Percentiles rank a stretch among this genome's conserved stretches.
Conservation (phyloP, 768 basidiomycete genomes). For the Porphyrellus cyaneotinctus region DNA sequence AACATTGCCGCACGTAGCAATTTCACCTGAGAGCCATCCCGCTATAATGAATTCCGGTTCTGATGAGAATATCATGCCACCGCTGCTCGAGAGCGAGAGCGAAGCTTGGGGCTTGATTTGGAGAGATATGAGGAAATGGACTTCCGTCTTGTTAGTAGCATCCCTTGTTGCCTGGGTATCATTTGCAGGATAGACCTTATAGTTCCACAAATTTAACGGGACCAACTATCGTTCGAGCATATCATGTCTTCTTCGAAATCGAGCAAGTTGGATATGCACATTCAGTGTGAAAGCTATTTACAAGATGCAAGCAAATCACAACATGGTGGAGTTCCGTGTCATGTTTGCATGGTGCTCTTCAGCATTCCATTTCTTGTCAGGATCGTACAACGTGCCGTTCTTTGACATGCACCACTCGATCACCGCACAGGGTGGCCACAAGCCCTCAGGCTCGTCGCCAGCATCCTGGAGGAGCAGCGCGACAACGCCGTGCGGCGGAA, state of each 20-base stretch:
- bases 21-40: neutral
- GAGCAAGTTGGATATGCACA: neutral
- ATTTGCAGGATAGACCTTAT: slow-evolving; percentile 9
- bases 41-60: neutral
- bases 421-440: slow-evolving; percentile 55
- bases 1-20: neutral
- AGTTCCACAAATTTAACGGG: neutral
- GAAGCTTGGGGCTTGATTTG: slow-evolving; percentile 15
- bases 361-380: slow-evolving; percentile 25
- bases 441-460: slow-evolving; percentile 61
- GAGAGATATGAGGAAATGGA: slow-evolving; percentile 30
- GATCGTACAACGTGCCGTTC: slow-evolving; percentile 47
- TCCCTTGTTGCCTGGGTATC: slow-evolving; percentile 30
- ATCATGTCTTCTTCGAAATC: neutral
- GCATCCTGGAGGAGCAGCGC: slow-evolving; percentile 62
- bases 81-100: neutral
- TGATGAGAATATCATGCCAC: neutral
- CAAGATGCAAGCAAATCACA: neutral
- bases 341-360: slow-evolving; percentile 3
- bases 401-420: slow-evolving; percentile 57
- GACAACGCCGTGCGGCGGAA: slow-evolving; percentile 62
- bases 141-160: slow-evolving; percentile 23
- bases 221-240: neutral
- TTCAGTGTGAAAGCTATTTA: neutral
- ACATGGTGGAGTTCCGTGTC: neutral